A percentile compares a stretch with the other conserved stretches of the same genome.
Evolutionary conservation across 2,329 filamentous ascomycete genomes (phyloP).

Genomic region (Ophiocordyceps camponoti-leonardi): DNA sequence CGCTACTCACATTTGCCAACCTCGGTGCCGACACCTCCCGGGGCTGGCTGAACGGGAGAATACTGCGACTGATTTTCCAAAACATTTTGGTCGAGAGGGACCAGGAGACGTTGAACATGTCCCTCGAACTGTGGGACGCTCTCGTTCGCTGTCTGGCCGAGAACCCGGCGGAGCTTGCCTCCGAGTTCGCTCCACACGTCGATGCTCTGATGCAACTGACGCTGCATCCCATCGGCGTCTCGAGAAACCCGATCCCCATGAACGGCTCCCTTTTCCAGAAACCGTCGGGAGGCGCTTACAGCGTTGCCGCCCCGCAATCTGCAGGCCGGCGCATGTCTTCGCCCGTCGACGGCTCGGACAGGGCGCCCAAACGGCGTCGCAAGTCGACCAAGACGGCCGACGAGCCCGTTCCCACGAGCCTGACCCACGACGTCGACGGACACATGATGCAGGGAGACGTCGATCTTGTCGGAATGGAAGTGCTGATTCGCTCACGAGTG

Average conservation of each 20-base stretch:
- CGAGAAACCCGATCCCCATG: slow-evolving; percentile 83
- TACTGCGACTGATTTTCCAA: slow-evolving; percentile 79
- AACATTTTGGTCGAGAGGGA: slow-evolving; percentile 91
- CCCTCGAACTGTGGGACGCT: slow-evolving; percentile 73
- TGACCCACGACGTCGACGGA: slow-evolving; percentile 90
- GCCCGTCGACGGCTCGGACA: slow-evolving; percentile 33
- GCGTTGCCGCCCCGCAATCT: slow-evolving; percentile 25
- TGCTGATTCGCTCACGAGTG: slow-evolving; percentile 77
- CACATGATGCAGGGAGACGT: slow-evolving; percentile 97
- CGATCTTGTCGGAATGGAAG: slow-evolving; percentile 80
- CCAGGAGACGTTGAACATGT: slow-evolving; percentile 62
- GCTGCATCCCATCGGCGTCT: slow-evolving; percentile 81
- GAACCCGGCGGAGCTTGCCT: slow-evolving; percentile 45
- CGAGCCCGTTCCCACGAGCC: slow-evolving; percentile 40
- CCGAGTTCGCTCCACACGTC: slow-evolving; percentile 59
- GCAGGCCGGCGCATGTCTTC: slow-evolving; percentile 30
- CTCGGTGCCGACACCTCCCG: slow-evolving; percentile 66
- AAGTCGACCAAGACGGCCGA: slow-evolving; percentile 66
- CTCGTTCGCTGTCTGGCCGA: slow-evolving; percentile 53
- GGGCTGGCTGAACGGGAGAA: slow-evolving; percentile 84
- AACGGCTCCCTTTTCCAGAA: slow-evolving; percentile 79
- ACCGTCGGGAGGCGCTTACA: slow-evolving; percentile 74
- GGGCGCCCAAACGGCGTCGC: slow-evolving; percentile 57
- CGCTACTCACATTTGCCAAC: slow-evolving; percentile 80
- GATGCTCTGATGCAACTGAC: slow-evolving; percentile 71